Percentiles rank a stretch among this genome's conserved stretches.
These are phyloP conservation scores for Podospora pseudocomata DNA, from an alignment of 495 filamentous ascomycete species.

Conservation along the genomic window DNA sequence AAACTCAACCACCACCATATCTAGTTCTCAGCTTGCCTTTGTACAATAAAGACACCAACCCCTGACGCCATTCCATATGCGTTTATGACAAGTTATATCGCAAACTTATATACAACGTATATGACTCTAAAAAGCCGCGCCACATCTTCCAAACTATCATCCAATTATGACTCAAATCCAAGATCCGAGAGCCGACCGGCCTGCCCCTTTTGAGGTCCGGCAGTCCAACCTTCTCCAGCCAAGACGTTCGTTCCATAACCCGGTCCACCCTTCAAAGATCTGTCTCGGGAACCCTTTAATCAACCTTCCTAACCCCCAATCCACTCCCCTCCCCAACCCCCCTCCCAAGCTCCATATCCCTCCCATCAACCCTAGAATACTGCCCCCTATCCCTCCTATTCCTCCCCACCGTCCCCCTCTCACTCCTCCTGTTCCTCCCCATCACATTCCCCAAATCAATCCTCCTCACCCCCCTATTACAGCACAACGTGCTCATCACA, in stretches of 20 bases:
- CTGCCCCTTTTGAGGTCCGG: neutral
- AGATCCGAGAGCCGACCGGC: neutral
- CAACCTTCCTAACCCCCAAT: neutral
- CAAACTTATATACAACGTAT: no score
- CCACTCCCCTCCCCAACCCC: neutral
- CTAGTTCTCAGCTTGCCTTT: no score
- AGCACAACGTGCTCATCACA: slow-evolving; percentile 3
- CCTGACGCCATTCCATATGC: no score
- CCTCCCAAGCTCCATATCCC: slow-evolving; percentile 1
- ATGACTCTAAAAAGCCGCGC: no score
- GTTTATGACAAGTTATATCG: no score
- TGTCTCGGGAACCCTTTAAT: neutral
- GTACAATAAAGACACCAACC: no score
- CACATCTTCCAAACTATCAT: no score
- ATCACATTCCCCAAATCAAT: neutral
- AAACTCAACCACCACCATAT: no score
- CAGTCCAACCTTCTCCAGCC: neutral
- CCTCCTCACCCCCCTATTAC: neutral
- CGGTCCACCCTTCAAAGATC: no score
- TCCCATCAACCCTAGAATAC: neutral
- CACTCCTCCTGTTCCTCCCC: neutral
- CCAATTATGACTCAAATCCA: neutral
- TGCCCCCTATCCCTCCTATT: neutral
- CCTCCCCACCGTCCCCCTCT: neutral
- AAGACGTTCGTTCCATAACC: no score